A percentile compares a stretch with the other conserved stretches of the same genome.
phyloP scores from a whole-genome alignment of 2,329 filamentous ascomycete genomes.

The Orbilia javanica region DNA sequence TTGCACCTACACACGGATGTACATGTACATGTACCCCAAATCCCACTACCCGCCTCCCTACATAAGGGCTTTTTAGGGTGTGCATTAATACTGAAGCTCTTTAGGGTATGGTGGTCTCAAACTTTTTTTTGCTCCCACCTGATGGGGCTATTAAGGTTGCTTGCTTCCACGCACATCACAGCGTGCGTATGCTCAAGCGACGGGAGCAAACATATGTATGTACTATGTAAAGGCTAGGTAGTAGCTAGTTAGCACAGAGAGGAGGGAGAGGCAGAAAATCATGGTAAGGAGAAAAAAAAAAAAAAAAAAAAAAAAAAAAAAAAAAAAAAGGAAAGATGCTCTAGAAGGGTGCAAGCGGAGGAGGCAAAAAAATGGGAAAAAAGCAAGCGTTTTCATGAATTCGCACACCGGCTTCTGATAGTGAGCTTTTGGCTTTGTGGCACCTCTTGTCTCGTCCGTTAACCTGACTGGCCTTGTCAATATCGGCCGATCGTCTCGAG shows the following conservation, averaged over 20 bases:
- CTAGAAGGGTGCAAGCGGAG: background rate
- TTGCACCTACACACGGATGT: slow-evolving; percentile 47
- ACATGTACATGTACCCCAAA: slow-evolving; percentile 46
- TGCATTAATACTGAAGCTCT: slow-evolving; percentile 20
- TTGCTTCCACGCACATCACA: slow-evolving; percentile 51
- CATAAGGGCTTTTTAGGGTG: slow-evolving; percentile 25
- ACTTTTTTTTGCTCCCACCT: slow-evolving; percentile 30
- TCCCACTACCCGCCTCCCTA: slow-evolving; percentile 52
- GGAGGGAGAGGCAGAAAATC: background rate
- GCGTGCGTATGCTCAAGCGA: slow-evolving; percentile 49
- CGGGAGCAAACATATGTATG: slow-evolving; percentile 45
- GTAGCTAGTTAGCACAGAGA: background rate
- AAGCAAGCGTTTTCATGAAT: slow-evolving; percentile 33
- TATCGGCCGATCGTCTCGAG: slow-evolving; percentile 43
- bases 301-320: background rate
- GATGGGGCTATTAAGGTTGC: slow-evolving; percentile 53
- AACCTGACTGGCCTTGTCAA: slow-evolving; percentile 36
- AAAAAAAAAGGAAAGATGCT: slow-evolving; percentile 9
- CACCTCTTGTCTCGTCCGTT: slow-evolving; percentile 46
- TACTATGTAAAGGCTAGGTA: background rate
- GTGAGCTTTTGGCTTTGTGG: slow-evolving; percentile 51
- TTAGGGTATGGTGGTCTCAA: slow-evolving; percentile 20
- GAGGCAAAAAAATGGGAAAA: slow-evolving; percentile 1
- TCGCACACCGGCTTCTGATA: slow-evolving; percentile 25
- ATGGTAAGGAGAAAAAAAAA: background rate